Base-by-base conservation (phyloP, 371 early-diverging fungal genomes). In the Zopfochytrium polystomum region DNA sequence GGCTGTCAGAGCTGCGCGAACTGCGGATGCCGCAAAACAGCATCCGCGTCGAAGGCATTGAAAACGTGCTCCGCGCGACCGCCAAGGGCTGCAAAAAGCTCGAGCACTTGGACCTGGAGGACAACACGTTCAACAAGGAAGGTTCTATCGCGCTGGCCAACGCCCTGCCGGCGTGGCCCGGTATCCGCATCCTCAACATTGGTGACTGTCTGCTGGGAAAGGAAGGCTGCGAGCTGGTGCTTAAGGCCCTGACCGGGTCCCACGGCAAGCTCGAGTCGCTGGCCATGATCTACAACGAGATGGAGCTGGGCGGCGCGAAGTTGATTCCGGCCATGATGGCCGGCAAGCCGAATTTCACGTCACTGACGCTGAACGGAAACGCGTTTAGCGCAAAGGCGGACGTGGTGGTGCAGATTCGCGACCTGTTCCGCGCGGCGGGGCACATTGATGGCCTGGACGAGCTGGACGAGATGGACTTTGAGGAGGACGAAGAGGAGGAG, bases 11-110 rank as follows among this genome's bases (percentile, higher is more conserved):
- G 26, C 67, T 98, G 34, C 77, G 75, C 33, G 87, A 88, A 46
- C 81, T 98, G n/a, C 85, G 90, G 56, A 87, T 98, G 86, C 95
- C 95, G 30, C 96, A 98, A 72, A 95, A 98, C 72, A 93, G 94
- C 56, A 98, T 98, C 60, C 90, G 96, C 26, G 89, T 93, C 11
- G 95, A 92, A 38, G 96, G 98, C 60, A 87, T 96, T 52, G 72
- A 68, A 22, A 78, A 78, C 57, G 71, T 98, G 38, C 73, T 90
- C 25, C 68, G 69, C n/a, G 89, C 90, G 9, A 72, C 96, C 11
- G 68, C 51, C 18, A 29, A 29, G 18, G 53, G 71, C n/a, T 91
- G 91, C 77, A 74, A 76, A 27, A 65, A 77, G 22, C 71, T 98
- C 49, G 80, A 84, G 52, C 79, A 83, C 54, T 73, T 98, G 38